A percentile compares a stretch with the other conserved stretches of the same genome.
These are phyloP conservation scores for Wilcoxina mikolae DNA, from an alignment of 495 filamentous ascomycete species.

Conservation along the genomic window DNA sequence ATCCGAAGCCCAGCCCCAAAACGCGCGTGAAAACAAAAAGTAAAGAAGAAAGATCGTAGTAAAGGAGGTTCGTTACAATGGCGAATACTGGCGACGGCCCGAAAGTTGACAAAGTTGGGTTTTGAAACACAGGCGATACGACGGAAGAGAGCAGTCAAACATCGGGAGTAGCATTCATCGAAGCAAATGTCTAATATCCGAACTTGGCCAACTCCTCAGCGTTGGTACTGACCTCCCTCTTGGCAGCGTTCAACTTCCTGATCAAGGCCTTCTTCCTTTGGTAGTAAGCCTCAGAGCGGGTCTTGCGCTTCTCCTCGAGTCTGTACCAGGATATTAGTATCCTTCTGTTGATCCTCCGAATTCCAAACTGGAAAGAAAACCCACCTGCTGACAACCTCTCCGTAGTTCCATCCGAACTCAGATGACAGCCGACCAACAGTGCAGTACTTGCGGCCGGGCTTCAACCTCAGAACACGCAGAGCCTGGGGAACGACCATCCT, in stretches of 20 bases:
- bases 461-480: conserved; percentile 79
- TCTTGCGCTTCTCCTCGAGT: conserved; percentile 97
- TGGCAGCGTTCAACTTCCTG: conserved; percentile 75
- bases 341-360: background rate
- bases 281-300: conserved; percentile 98
- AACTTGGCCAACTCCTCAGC: conserved; percentile 54
- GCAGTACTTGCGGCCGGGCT: conserved; percentile 99
- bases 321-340: conserved; percentile 42
- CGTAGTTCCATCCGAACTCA: conserved; percentile 99
- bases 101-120: conserved; percentile 6
- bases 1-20: conserved; percentile 8
- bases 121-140: conserved; percentile 5
- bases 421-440: conserved; percentile 92
- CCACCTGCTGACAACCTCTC: conserved; percentile 95
- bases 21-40: conserved; percentile 3
- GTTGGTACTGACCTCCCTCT: conserved; percentile 82
- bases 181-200: conserved; percentile 46
- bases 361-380: background rate
- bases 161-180: conserved; percentile 9
- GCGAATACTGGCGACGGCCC: conserved; percentile 3
- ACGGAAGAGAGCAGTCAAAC: conserved; percentile 6
- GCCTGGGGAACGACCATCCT: conserved; percentile 97
- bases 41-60: background rate
- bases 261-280: conserved; percentile 93
- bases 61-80: conserved; percentile 6